Evolutionary conservation across 176 grass and related monocot genomes (phyloP).

Genomic region (Tillandsia leiboldiana): DNA sequence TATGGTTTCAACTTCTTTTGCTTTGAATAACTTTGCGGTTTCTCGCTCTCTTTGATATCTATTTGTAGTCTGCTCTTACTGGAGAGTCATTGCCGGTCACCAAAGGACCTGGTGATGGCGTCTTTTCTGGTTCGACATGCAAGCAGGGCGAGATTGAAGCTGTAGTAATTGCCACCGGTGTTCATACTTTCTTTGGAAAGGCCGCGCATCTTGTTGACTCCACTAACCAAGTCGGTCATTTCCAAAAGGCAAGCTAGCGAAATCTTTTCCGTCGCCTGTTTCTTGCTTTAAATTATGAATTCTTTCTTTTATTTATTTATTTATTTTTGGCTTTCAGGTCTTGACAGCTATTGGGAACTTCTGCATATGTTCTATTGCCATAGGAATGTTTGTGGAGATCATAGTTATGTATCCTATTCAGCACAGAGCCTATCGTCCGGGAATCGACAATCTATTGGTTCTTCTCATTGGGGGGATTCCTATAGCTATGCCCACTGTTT

Average conservation of each 20-base stretch:
- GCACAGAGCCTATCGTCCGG: conserved; percentile 47
- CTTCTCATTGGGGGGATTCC: conserved; percentile 81
- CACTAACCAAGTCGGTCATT: conserved; percentile 78
- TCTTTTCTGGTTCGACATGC: conserved; percentile 70
- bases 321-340: conserved; percentile 29
- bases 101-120: conserved; percentile 63
- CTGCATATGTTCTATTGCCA: conserved; percentile 64
- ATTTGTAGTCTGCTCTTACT: conserved; percentile 51
- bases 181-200: conserved; percentile 83
- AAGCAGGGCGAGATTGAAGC: conserved; percentile 72
- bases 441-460: conserved; percentile 69
- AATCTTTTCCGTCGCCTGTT: neutral
- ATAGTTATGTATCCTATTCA: conserved; percentile 78
- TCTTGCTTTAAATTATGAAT: neutral
- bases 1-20: neutral
- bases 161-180: conserved; percentile 68
- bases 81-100: conserved; percentile 63
- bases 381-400: conserved; percentile 63
- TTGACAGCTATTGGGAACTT: conserved; percentile 68
- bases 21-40: neutral
- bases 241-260: conserved; percentile 46
- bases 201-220: conserved; percentile 75
- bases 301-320: neutral
- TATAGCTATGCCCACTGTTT: conserved; percentile 70
- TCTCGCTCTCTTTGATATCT: conserved; percentile 4